phyloP scores from a whole-genome alignment of 2,329 filamentous ascomycete species.

The Arachnomyces sp. region DNA sequence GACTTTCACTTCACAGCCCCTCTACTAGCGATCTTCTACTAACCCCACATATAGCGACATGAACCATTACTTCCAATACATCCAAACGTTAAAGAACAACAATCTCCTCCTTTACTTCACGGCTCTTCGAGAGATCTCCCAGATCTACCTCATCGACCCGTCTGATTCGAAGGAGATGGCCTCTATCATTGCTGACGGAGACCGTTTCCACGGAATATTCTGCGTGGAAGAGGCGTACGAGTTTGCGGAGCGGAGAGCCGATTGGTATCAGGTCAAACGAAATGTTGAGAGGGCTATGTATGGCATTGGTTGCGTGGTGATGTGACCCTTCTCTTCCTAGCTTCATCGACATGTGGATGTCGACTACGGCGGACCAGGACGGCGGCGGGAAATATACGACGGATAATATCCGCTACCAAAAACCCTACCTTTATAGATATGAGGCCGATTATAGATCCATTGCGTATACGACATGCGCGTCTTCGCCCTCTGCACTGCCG shows the following conservation, averaged over 20 bases:
- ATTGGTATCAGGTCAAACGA: conserved; percentile 86
- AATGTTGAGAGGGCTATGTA: conserved; percentile 97
- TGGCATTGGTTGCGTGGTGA: conserved; percentile 76
- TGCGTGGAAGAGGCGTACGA: conserved; percentile 95
- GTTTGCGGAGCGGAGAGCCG: conserved; percentile 84
- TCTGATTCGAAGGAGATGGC: conserved; percentile 89
- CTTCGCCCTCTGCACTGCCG: no score
- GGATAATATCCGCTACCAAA: no score
- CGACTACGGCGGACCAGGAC: no score
- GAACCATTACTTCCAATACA: conserved; percentile 83
- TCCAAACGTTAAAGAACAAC: conserved; percentile 70
- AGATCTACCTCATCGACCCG: conserved; percentile 88
- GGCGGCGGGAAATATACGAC: no score
- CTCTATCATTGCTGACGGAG: conserved; percentile 82
- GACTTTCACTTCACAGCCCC: not conserved
- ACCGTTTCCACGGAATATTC: conserved; percentile 86
- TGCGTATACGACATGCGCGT: no score
- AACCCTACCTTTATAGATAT: no score
- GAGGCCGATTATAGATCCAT: no score
- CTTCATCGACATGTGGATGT: no score
- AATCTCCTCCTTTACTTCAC: conserved; percentile 84
- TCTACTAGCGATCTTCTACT: not conserved
- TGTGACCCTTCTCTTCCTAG: conserved; percentile 47
- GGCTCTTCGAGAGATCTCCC: conserved; percentile 81
- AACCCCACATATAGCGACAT: conserved; percentile 58